Percentiles rank a stretch among this genome's conserved stretches.
phyloP scores from a whole-genome alignment of 2,329 filamentous ascomycete genomes.

The Pyrenophora teres region DNA sequence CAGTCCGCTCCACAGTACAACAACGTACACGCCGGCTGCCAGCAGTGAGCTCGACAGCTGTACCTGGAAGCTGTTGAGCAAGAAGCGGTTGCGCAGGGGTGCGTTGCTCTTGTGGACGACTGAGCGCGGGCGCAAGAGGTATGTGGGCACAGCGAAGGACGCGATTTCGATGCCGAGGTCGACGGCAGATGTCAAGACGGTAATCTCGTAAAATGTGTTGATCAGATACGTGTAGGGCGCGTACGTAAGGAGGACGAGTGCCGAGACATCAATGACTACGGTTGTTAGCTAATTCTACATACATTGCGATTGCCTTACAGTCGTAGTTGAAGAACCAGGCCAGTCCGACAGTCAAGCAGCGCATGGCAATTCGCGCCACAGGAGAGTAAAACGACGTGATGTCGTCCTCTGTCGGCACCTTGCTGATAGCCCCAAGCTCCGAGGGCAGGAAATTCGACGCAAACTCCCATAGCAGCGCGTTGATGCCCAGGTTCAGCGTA shows the following conservation, averaged over 20 bases:
- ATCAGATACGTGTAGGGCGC: conserved; percentile 78
- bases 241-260: conserved; percentile 66
- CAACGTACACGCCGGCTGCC: conserved; percentile 73
- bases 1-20: conserved; percentile 72
- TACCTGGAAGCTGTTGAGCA: conserved; percentile 46
- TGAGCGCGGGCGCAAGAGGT: conserved; percentile 71
- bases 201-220: conserved; percentile 75
- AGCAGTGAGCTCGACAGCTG: conserved; percentile 67
- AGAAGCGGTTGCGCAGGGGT: conserved; percentile 48
- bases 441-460: conserved; percentile 64
- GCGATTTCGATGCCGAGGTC: conserved; percentile 70
- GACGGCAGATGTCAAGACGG: conserved; percentile 62
- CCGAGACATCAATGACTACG: conserved; percentile 49
- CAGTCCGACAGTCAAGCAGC: conserved; percentile 69
- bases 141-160: conserved; percentile 74
- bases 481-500: conserved; percentile 64
- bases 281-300: conserved; percentile 6
- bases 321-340: conserved; percentile 78
- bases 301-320: conserved; percentile 54
- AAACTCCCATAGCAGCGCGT: conserved; percentile 67
- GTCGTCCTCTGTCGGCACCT: conserved; percentile 63
- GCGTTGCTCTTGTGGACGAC: conserved; percentile 64
- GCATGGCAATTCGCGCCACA: conserved; percentile 58
- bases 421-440: conserved; percentile 70
- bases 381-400: conserved; percentile 57